These are phyloP conservation scores for Aquilaria malaccensis DNA, from an alignment of 345 rosid genomes.

Conservation along the genomic window DNA sequence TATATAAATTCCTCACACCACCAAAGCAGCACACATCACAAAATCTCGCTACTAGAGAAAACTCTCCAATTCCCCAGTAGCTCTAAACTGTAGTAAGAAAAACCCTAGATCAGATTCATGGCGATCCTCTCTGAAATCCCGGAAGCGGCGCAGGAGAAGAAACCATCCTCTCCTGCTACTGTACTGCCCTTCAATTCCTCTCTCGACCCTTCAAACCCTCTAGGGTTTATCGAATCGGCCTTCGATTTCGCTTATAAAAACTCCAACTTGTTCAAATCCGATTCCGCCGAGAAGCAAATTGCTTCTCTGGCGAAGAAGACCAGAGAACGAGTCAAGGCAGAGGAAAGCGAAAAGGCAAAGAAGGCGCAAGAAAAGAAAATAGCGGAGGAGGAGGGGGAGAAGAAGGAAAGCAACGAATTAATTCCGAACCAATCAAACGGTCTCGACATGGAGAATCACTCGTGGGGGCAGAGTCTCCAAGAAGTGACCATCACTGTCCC, in stretches of 20 bases:
- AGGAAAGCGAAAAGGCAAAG: slow-evolving; percentile 5
- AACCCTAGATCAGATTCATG: slow-evolving; percentile 8
- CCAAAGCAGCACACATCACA: too few relatives aligned
- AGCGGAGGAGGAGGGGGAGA: not conserved
- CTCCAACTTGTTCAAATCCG: slow-evolving; percentile 4
- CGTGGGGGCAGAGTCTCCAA: slow-evolving; percentile 25
- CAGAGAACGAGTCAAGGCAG: not conserved
- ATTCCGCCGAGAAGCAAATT: not conserved
- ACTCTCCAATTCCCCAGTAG: not conserved
- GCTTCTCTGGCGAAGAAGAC: not conserved
- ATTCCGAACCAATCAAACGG: slow-evolving; percentile 26
- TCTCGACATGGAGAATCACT: slow-evolving; percentile 24
- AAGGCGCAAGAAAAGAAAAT: not conserved
- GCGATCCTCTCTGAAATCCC: slow-evolving; percentile 17
- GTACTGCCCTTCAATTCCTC: slow-evolving; percentile 1
- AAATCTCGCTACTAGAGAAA: too few relatives aligned
- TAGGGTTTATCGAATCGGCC: slow-evolving; percentile 5
- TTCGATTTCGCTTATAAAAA: not conserved
- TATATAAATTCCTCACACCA: too few relatives aligned
- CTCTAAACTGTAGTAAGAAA: not conserved
- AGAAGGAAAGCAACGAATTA: not conserved
- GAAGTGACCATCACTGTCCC: slow-evolving; percentile 19
- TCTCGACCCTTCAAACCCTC: slow-evolving; percentile 4
- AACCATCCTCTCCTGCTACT: not conserved
- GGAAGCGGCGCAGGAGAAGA: slow-evolving; percentile 6